These are phyloP conservation scores for Telopea speciosissima DNA, from an alignment of 177 flowering plant species.

Conservation along the genomic window DNA sequence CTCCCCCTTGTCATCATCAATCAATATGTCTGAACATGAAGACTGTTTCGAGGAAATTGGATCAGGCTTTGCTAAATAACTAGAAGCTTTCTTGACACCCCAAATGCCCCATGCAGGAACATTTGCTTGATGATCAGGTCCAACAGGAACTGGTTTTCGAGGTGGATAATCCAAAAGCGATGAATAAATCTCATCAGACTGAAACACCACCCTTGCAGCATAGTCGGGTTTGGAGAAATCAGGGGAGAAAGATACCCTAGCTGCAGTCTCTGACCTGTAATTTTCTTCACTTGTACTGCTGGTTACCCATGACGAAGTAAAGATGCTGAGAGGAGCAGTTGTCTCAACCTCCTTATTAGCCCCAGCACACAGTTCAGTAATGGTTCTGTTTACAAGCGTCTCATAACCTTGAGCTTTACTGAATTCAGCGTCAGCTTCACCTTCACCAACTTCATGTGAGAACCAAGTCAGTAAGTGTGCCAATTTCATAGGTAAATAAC, in stretches of 20 bases:
- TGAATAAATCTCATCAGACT: constrained; percentile 23
- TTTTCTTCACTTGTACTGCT: constrained; percentile 23
- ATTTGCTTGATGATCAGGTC: constrained; percentile 49
- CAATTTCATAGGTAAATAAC: too few species aligned
- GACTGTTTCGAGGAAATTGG: not conserved
- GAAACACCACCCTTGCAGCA: constrained; percentile 16
- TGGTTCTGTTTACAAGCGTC: constrained; percentile 9
- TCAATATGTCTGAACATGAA: not conserved
- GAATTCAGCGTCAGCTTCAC: constrained; percentile 21
- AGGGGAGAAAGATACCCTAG: constrained; percentile 20
- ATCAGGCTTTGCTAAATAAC: constrained; percentile 1
- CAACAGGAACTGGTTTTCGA: constrained; percentile 38
- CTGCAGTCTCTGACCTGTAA: constrained; percentile 16
- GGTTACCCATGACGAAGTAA: constrained; percentile 22
- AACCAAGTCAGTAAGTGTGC: constrained; percentile 10
- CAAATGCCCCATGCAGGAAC: constrained; percentile 31
- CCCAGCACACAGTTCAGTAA: constrained; percentile 9
- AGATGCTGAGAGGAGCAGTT: constrained; percentile 15
- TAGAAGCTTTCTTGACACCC: constrained; percentile 7
- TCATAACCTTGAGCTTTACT: constrained; percentile 18
- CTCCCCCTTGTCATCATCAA: constrained; percentile 16
- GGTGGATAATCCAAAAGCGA: constrained; percentile 26
- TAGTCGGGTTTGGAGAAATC: constrained; percentile 22
- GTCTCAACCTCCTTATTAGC: constrained; percentile 19
- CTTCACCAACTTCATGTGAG: constrained; percentile 21